Base-by-base conservation (phyloP, 1,284 basidiomycete genomes). In the Cutaneotrichosporon cutaneum region DNA sequence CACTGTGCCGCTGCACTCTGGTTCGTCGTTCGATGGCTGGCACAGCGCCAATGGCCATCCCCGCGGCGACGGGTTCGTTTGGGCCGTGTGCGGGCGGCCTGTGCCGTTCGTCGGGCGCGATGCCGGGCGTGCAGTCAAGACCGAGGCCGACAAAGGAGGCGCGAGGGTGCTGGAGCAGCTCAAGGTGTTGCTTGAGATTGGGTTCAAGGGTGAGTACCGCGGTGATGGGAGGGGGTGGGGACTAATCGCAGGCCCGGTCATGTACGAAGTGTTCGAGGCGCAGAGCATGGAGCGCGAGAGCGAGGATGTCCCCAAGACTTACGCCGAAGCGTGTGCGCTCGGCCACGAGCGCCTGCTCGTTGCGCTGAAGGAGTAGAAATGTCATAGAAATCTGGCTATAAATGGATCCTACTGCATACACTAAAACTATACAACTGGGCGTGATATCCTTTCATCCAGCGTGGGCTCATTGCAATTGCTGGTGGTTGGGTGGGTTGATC, bases 81-180 rank as follows among this genome's bases (percentile, higher is more conserved):
- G 65, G 65, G 62, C 62, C 3, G 59, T 59, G 2, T 66, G 59
- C 24, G 65, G 56, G 0, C 62, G 59, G 13, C 53, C 65, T 4
- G 47, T 63, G 4, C 59, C 64, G 1, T 27, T 63, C 4, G 56
- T 66, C 10, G 64, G 64, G 2, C 42, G 56, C 7, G 32, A 60
- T 35, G 61, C 61, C 3, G 61, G 61, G n/a, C 39, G 35, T 9
- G 16, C 5, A 3, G 42, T 59, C 14, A 42, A 42, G 16, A 21
- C 8, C 18, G 48, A 51, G 13, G 54, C 36, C 4, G 64, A 60
- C 36, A 52, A 39, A n/a, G 54, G 44, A 10, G 65, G 52, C 0
- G 61, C 59, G 10, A 11, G 64, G 16, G 61, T 66, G 8, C n/a
- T 56, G 2, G 62, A 64, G 16, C 51, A 54, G 36, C 14, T 62